Evolutionary conservation across 1,284 basidiomycete species (phyloP), one percentile per base, ranked within the genome.

Genomic region (Cutaneotrichosporon cutaneum): DNA sequence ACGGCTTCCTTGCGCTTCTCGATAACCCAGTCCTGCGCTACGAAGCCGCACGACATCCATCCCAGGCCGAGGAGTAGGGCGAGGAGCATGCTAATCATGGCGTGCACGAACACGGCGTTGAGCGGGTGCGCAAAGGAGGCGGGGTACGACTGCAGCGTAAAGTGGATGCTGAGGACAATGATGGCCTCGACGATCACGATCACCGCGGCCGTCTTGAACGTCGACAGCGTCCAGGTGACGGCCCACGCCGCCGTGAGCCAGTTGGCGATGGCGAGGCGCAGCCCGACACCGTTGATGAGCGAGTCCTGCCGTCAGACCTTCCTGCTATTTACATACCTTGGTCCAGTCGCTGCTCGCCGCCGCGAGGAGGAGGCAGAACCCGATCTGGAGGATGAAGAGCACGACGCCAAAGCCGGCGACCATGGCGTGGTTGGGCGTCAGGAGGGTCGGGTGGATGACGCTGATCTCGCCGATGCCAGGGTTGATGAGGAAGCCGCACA

Each of bases 201-300:
- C 24, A 77, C 63, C 61, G 76, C 77, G 6, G 77, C 75, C 5
- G 72, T 74, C 42, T 70, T 55, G 68, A 79, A 79, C 66, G 75
- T 71, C 62, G 78, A 73, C 18, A 81, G 68, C 6, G 74, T 77
- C 77, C 89, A 94, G 66, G 87, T 82, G 45, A 94, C 84, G 0
- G 89, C 89, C 90, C 91, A 94, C 3, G 85, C 77, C 0, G 89
- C 90, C 85, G 92, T 88, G 8, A 89, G 70, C 83, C 90, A 88
- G 72, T 95, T 94, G 4, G 89, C 85, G 27, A 90, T 73, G 0
- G 93, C 89, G 48, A 94, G 83, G 1, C 88, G 83, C 4, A 89
- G 74, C 0, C 92, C 92, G 11, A 92, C 88, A 7, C 87, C 90
- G 69, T 89, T 86, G 0, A 88, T 83, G 6, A 92, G 77, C 0